Conservation (phyloP, 805 yeast genomes). For the Metschnikowia lochheadii region DNA sequence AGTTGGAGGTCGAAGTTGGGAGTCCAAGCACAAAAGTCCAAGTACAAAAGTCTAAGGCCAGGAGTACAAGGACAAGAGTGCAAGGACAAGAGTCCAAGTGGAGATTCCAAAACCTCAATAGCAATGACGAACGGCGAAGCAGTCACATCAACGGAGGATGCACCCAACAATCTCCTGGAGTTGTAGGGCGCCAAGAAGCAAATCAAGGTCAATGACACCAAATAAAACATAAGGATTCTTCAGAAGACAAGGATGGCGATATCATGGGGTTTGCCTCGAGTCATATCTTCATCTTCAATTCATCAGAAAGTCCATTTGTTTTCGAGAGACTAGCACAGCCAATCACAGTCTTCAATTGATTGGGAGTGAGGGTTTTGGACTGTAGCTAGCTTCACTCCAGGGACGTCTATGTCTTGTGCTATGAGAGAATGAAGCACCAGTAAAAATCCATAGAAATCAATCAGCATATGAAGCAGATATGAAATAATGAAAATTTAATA, state of each 20-base stretch:
- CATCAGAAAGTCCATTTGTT: too few species aligned
- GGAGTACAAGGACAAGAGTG: too few species aligned
- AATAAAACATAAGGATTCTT: constrained; percentile 71
- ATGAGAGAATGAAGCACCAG: constrained; percentile 34
- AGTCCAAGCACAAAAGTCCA: neutral
- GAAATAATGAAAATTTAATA: neutral
- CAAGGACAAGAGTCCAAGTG: too few species aligned
- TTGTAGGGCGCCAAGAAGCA: constrained; percentile 72
- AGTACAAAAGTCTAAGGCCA: neutral
- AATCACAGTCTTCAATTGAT: too few species aligned
- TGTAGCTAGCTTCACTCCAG: constrained; percentile 38
- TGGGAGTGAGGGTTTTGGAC: too few species aligned
- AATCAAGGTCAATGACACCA: constrained; percentile 47
- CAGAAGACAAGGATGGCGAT: too few species aligned
- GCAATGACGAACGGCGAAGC: constrained; percentile 82
- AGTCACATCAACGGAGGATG: constrained; percentile 50
- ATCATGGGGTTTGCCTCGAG: too few species aligned
- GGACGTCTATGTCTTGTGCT: constrained; percentile 69
- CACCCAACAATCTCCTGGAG: constrained; percentile 39
- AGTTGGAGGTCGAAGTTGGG: neutral
- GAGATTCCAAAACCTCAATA: constrained; percentile 29
- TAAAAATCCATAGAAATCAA: too few species aligned
- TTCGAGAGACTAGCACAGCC: too few species aligned
- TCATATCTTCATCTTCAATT: too few species aligned
- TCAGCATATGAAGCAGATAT: neutral